Base-by-base conservation (phyloP, 1,139 yeast species). In the Magnusiomyces ingens region DNA sequence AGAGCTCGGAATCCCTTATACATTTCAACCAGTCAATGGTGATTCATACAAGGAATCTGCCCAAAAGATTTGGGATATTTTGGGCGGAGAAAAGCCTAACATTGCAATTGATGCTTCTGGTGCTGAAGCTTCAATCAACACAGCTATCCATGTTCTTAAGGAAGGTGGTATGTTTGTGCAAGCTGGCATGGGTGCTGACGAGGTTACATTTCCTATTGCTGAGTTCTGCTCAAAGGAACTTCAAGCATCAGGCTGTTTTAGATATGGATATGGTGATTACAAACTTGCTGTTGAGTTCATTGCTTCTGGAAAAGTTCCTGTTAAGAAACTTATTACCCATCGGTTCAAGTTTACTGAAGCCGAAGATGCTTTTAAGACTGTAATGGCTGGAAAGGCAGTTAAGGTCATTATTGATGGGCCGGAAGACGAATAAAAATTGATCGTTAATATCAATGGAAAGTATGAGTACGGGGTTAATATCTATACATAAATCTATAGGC, bases 191-290 rank as follows among this genome's bases (percentile, higher is more conserved):
- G 88, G 93, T 19, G 78, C 77, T 49, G 83, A 81, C 48, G 74
- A 77, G 56, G 80, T 85, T 55, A 73, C 73, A 53, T 82, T 89
- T 76, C 96, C 96, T 55, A 81, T 89, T 64, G 80, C 86, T 44
- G 82, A 79, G 58, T 74, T 87, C 60, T 80, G 84, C 37, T 80
- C 80, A 58, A 85, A 82, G 66, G 96, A 89, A 67, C 70, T 86
- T 60, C 75, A 80, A 0, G 72, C 87, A 64, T 81, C 77, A 65
- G 95, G 95, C 41, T 81, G 84, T 57, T 89, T 88, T 77, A 81
- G 97, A 68, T 90, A 90, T 71, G 82, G 83, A 53, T 62, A 75
- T 77, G 84, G 88, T n/a, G 95, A 88, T 68, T 89, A 88, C 74
- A 77, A 79, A 61, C 81, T 84, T 48, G 81, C 94, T 1, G 89